These are phyloP conservation scores for Chlamydomonas sphaeroides DNA, from an alignment of 139 green algal species.

Conservation along the genomic window DNA sequence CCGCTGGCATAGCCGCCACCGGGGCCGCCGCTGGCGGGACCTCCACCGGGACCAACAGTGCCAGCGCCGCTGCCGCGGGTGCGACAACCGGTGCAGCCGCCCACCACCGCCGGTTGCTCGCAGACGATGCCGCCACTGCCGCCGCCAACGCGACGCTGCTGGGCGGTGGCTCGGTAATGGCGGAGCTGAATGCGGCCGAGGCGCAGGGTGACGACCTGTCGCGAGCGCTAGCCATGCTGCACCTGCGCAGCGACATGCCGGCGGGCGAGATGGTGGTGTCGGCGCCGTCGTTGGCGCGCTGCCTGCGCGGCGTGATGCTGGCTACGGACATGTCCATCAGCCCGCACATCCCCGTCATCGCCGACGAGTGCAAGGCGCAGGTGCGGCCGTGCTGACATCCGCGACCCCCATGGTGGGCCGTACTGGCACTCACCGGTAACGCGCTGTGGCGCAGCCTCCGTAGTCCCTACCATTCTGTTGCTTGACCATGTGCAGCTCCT, in stretches of 20 bases:
- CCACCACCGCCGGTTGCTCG: too few relatives aligned
- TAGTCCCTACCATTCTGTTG: too few relatives aligned
- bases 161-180: neutral
- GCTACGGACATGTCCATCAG: conserved; percentile 46
- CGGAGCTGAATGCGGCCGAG: conserved; percentile 8
- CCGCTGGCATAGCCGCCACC: neutral
- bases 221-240: neutral
- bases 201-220: conserved; percentile 11
- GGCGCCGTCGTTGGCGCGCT: conserved; percentile 8
- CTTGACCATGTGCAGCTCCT: too few relatives aligned
- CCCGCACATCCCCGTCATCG: conserved; percentile 6
- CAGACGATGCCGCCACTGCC: neutral
- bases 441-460: too few relatives aligned
- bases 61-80: neutral
- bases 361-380: conserved; percentile 37
- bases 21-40: neutral
- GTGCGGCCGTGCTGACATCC: neutral
- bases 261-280: neutral
- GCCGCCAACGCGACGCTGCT: neutral
- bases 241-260: neutral
- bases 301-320: conserved; percentile 25
- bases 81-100: neutral
- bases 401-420: too few relatives aligned
- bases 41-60: too few relatives aligned
- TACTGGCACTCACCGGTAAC: too few relatives aligned